Conservation (phyloP, 2,329 filamentous ascomycete species). For the Colletotrichum godetiae region DNA sequence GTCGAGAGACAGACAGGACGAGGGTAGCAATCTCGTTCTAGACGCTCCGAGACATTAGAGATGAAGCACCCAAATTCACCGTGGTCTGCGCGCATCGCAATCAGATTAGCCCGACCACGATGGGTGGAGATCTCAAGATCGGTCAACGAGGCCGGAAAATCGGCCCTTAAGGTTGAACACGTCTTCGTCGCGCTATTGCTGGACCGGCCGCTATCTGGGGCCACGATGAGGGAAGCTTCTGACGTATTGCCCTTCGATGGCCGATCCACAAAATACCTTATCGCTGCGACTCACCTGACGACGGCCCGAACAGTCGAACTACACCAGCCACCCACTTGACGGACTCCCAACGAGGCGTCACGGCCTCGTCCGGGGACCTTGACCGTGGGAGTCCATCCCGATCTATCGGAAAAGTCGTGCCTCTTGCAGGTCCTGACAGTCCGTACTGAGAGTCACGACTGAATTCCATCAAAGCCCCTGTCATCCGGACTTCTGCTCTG, state of each 20-base stretch:
- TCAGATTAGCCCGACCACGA: background rate
- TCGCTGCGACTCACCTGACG: background rate
- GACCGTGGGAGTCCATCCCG: background rate
- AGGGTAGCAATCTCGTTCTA: background rate
- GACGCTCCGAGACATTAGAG: constrained; percentile 1
- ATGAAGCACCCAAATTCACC: background rate
- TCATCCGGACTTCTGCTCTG: background rate
- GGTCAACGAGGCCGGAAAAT: background rate
- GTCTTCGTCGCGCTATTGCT: constrained; percentile 13
- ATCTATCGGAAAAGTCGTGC: background rate
- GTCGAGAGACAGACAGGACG: background rate
- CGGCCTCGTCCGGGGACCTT: background rate
- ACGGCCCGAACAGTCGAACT: background rate
- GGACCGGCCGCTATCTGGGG: background rate
- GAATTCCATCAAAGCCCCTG: background rate
- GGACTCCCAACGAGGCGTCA: background rate
- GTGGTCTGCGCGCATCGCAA: background rate
- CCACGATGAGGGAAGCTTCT: background rate
- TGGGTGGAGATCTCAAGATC: background rate
- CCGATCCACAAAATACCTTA: background rate
- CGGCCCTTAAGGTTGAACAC: background rate
- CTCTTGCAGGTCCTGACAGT: background rate
- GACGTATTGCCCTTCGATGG: background rate
- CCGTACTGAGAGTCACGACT: background rate
- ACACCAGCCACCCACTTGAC: constrained; percentile 31